A percentile compares a stretch with the other conserved stretches of the same genome.
Evolutionary conservation across 192 early-diverging fungal species (phyloP).

Genomic region (Backusella mclennaniae): DNA sequence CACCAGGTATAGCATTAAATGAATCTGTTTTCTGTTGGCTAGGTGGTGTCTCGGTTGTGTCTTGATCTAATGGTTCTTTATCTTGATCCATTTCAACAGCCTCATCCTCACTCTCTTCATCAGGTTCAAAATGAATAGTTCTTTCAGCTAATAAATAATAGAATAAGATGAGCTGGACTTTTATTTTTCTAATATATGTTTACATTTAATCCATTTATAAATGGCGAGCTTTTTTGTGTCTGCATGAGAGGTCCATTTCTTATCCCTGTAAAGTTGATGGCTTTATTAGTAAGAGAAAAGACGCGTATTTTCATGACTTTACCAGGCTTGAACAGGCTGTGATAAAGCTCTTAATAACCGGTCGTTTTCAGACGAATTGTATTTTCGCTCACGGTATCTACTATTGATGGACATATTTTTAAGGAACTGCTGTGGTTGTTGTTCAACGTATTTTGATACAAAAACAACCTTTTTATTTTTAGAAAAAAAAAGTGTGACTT

Average conservation of each 20-base stretch:
- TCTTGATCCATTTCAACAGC: not conserved
- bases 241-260: slow-evolving; percentile 21
- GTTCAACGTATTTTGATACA: not conserved
- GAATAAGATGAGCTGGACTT: not conserved
- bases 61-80: not conserved
- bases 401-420: slow-evolving; percentile 15
- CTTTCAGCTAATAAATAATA: slow-evolving; percentile 11
- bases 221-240: slow-evolving; percentile 1
- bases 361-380: slow-evolving; percentile 21
- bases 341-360: slow-evolving; percentile 21
- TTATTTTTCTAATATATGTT: not conserved
- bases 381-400: slow-evolving; percentile 20
- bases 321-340: slow-evolving; percentile 30
- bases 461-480: not conserved
- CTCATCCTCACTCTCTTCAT: slow-evolving; percentile 20
- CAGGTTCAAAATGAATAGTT: slow-evolving; percentile 20
- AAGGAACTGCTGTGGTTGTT: not conserved
- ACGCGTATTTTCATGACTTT: not conserved
- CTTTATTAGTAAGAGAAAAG: not conserved
- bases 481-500: no score
- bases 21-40: not conserved
- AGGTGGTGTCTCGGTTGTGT: not conserved
- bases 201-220: slow-evolving; percentile 28
- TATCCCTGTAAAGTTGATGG: slow-evolving; percentile 9
- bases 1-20: slow-evolving; percentile 8